phyloP scores from a whole-genome alignment of 2,329 filamentous ascomycete species.

The Colletotrichum falcatum region DNA sequence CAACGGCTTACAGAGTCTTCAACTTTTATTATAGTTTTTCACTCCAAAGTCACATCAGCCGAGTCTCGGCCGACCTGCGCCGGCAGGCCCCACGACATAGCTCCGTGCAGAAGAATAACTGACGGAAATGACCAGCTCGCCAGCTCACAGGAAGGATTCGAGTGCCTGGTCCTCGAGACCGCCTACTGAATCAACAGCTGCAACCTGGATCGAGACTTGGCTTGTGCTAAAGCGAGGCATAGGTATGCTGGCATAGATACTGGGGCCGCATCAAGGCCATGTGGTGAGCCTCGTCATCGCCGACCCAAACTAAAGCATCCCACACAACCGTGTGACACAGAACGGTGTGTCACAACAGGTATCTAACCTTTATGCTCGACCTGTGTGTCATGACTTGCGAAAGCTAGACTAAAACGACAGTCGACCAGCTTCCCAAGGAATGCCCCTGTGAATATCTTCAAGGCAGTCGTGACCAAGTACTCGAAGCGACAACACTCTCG shows the following conservation, averaged over 20 bases:
- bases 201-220: slow-evolving; percentile 56
- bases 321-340: slow-evolving; percentile 51
- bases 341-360: slow-evolving; percentile 51
- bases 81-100: slow-evolving; percentile 46
- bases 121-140: slow-evolving; percentile 50
- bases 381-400: slow-evolving; percentile 35
- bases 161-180: slow-evolving; percentile 56
- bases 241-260: slow-evolving; percentile 54
- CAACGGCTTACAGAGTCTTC: slow-evolving; percentile 20
- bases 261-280: slow-evolving; percentile 52
- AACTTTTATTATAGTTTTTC: neutral
- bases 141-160: slow-evolving; percentile 53
- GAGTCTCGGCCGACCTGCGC: slow-evolving; percentile 43
- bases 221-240: slow-evolving; percentile 53
- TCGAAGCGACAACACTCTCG: slow-evolving; percentile 45
- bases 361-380: slow-evolving; percentile 53
- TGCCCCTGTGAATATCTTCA: too few species aligned
- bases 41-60: slow-evolving; percentile 40
- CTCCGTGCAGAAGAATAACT: slow-evolving; percentile 47
- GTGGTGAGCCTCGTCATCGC: neutral
- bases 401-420: slow-evolving; percentile 42
- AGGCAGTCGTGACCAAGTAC: slow-evolving; percentile 17
- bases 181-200: slow-evolving; percentile 52
- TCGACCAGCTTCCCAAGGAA: neutral
- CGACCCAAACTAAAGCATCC: slow-evolving; percentile 15